Evolutionary conservation across 73 alveolate genomes (phyloP), one percentile per base, ranked within the genome.

Genomic region (Breviolum minutum): DNA sequence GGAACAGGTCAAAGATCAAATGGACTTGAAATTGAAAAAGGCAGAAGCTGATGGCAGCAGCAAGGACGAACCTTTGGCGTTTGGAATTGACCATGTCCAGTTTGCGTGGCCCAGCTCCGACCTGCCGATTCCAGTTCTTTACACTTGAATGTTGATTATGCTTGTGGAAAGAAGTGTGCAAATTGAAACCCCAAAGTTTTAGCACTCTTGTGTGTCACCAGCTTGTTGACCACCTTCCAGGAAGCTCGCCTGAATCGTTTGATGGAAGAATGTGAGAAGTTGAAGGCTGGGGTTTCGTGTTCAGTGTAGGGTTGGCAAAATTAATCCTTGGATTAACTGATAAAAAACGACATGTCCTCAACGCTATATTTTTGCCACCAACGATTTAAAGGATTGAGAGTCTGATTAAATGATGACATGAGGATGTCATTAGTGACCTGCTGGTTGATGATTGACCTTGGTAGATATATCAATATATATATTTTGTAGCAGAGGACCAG

Each of bases 201-300:
- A 24, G 27, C 54, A 40, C 54, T n/a, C n/a, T 40, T 40, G 54
- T 40, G 54, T 40, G 54, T 40, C 54, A 40, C 54, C 54, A 40
- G 54, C 54, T 40, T 40, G 54, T 40, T 40, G 54, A 40, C 0
- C 54, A 40, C 54, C 16, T 9, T 68, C 27, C 90, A 92, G 97
- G 97, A 92, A 60, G 97, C 97, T 29, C 97, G 97, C 20, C 30
- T 92, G 79, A 92, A 92, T n/a, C 97, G 97, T 26, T 63, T 92
- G 80, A 71, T 62, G 89, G 97, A 92, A 79, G 97, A 92, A 63
- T 71, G 76, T 17, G 97, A 92, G 48, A 92, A 92, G 97, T 63
- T 74, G 66, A 92, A 92, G 97, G 97, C 71, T 1, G 29, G n/a
- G 70, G 54, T 1, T n/a, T 66, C 20, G 20, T 76, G 17, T 2